These are phyloP conservation scores for Spiromastix sp. DNA, from an alignment of 2,329 filamentous ascomycete genomes.

Conservation along the genomic window DNA sequence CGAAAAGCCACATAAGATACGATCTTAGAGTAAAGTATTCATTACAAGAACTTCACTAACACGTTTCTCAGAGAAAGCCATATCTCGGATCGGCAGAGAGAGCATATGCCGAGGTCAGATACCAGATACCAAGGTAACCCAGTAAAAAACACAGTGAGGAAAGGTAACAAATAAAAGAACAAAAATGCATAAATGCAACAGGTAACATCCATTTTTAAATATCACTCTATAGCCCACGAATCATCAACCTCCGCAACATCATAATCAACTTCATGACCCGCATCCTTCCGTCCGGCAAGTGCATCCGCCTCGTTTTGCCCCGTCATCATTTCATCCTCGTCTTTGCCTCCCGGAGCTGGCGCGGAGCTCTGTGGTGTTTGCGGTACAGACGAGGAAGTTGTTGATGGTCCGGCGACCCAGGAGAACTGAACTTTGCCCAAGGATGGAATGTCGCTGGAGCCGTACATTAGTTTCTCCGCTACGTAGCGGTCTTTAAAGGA, in stretches of 20 bases:
- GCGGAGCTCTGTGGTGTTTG: neutral
- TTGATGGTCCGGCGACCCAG: slow-evolving; percentile 39
- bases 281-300: slow-evolving; percentile 12
- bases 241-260: slow-evolving; percentile 42
- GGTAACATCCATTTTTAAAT: neutral
- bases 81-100: no score
- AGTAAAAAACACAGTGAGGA: neutral
- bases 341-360: slow-evolving; percentile 17
- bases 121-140: no score
- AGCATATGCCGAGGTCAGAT: no score
- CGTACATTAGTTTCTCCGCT: slow-evolving; percentile 45
- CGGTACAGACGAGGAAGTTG: slow-evolving; percentile 9
- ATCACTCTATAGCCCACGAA: slow-evolving; percentile 25
- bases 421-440: slow-evolving; percentile 44
- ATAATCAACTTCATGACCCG: slow-evolving; percentile 36
- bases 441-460: slow-evolving; percentile 37
- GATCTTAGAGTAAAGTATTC: no score
- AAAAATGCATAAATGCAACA: neutral
- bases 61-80: no score
- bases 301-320: slow-evolving; percentile 11
- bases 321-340: slow-evolving; percentile 23
- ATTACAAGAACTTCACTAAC: no score
- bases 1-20: no score
- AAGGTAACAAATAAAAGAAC: neutral
- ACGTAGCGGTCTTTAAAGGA: slow-evolving; percentile 40